phyloP scores from a whole-genome alignment of 2,329 filamentous ascomycete genomes.

The Colletotrichum horii region DNA sequence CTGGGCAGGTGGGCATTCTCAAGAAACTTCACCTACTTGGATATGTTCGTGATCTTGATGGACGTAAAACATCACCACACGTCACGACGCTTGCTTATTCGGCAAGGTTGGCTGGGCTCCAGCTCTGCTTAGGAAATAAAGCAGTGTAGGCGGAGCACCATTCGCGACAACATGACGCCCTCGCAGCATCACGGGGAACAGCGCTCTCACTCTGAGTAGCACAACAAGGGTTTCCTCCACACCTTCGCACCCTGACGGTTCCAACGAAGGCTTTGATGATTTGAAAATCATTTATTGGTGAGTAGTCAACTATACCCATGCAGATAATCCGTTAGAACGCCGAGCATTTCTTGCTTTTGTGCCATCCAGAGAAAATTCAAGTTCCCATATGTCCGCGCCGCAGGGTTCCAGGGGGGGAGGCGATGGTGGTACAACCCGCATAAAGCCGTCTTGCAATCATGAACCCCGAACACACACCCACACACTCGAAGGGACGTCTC shows the following conservation, averaged over 20 bases:
- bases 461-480: neutral
- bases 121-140: no score
- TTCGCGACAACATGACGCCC: neutral
- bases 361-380: conserved; percentile 1
- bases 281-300: conserved; percentile 17
- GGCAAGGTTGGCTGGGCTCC: neutral
- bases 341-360: neutral
- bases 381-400: conserved; percentile 19
- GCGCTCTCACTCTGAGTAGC: neutral
- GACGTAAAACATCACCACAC: neutral
- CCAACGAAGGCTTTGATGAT: conserved; percentile 21
- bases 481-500: neutral
- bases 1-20: no score
- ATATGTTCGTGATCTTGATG: neutral
- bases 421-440: conserved; percentile 20
- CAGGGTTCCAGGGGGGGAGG: conserved; percentile 13
- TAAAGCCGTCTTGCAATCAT: conserved; percentile 13
- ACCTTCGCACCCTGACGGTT: conserved; percentile 21
- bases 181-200: neutral
- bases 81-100: neutral
- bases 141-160: neutral
- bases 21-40: no score
- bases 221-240: conserved; percentile 9
- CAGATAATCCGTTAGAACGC: conserved; percentile 7
- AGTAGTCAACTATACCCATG: neutral